Evolutionary conservation across 1,139 yeast genomes (phyloP).

Genomic region (Debaryomyces subglobosus): DNA sequence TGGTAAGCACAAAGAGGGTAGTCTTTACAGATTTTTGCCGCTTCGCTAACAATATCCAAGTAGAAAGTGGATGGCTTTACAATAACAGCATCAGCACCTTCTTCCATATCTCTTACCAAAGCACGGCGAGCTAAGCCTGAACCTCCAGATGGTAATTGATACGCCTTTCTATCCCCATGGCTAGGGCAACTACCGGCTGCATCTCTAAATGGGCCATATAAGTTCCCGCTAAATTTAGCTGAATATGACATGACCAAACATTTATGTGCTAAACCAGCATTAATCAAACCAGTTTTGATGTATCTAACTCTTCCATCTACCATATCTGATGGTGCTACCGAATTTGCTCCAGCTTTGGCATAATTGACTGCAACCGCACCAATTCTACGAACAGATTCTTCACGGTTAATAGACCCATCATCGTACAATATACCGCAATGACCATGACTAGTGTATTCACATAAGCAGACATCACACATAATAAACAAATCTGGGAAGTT

Average conservation of each 20-base stretch:
- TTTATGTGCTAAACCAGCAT: slow-evolving; percentile 84
- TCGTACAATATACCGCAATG: slow-evolving; percentile 91
- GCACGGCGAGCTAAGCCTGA: slow-evolving; percentile 95
- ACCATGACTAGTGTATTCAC: slow-evolving; percentile 96
- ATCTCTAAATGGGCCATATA: slow-evolving; percentile 97
- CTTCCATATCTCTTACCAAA: slow-evolving; percentile 76
- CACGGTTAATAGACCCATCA: slow-evolving; percentile 84
- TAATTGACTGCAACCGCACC: slow-evolving; percentile 96
- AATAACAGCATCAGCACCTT: slow-evolving; percentile 95
- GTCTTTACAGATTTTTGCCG: slow-evolving; percentile 78
- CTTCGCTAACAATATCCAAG: slow-evolving; percentile 87
- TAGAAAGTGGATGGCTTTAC: slow-evolving; percentile 98
- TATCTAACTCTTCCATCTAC: slow-evolving; percentile 93
- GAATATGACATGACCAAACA: slow-evolving; percentile 91
- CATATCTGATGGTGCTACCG: slow-evolving; percentile 98
- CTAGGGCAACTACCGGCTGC: slow-evolving; percentile 94
- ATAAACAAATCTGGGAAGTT: slow-evolving; percentile 82
- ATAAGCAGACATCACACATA: slow-evolving; percentile 93
- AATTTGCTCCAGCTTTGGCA: slow-evolving; percentile 93
- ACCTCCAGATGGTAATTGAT: slow-evolving; percentile 93
- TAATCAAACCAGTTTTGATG: slow-evolving; percentile 81
- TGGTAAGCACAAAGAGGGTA: slow-evolving; percentile 94
- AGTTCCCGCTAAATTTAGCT: slow-evolving; percentile 88
- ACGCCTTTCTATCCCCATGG: slow-evolving; percentile 88
- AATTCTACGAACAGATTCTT: slow-evolving; percentile 73